A percentile compares a stretch with the other conserved stretches of the same genome.
Conservation (phyloP, 352 stramenopile genomes). For the Peronosclerospora sorghi region DNA sequence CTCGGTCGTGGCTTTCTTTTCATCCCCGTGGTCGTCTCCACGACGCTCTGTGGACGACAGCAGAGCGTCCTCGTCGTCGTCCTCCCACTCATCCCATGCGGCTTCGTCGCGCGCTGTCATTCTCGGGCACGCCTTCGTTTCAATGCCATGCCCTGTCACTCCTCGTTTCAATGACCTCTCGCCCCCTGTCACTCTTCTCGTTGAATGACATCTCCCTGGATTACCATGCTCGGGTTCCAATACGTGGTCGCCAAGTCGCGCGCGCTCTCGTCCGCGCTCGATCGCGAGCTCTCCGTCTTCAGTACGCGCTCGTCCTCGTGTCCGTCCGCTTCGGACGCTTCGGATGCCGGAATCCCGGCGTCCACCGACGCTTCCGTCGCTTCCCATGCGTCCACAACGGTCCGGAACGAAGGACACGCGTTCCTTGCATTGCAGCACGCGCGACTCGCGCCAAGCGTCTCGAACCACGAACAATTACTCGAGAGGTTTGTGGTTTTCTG, state of each 20-base stretch:
- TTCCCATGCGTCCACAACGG: neutral
- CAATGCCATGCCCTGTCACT: too few species aligned
- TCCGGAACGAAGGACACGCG: slow-evolving; percentile 22
- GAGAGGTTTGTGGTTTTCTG: slow-evolving; percentile 16
- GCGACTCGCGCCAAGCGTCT: slow-evolving; percentile 17
- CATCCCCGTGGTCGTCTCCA: neutral
- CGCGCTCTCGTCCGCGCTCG: slow-evolving; percentile 47
- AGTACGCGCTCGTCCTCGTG: slow-evolving; percentile 11
- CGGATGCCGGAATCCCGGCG: slow-evolving; percentile 4
- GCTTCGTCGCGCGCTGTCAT: slow-evolving; percentile 1
- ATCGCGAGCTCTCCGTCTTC: slow-evolving; percentile 25
- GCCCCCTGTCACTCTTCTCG: neutral
- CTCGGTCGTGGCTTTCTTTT: slow-evolving; percentile 6
- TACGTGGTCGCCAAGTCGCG: slow-evolving; percentile 71
- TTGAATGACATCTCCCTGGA: slow-evolving; percentile 7
- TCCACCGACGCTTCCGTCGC: slow-evolving; percentile 2
- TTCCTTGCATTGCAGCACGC: slow-evolving; percentile 38
- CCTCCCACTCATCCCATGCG: slow-evolving; percentile 48
- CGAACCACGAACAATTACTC: slow-evolving; percentile 37
- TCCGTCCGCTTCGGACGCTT: neutral
- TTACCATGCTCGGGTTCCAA: slow-evolving; percentile 63
- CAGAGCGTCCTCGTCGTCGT: slow-evolving; percentile 8
- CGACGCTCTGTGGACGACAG: neutral
- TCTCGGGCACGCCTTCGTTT: slow-evolving; percentile 2
- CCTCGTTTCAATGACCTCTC: too few species aligned